Evolutionary conservation across 192 early-diverging fungal species (phyloP).

Genomic region (Lunasporangiospora selenospora): DNA sequence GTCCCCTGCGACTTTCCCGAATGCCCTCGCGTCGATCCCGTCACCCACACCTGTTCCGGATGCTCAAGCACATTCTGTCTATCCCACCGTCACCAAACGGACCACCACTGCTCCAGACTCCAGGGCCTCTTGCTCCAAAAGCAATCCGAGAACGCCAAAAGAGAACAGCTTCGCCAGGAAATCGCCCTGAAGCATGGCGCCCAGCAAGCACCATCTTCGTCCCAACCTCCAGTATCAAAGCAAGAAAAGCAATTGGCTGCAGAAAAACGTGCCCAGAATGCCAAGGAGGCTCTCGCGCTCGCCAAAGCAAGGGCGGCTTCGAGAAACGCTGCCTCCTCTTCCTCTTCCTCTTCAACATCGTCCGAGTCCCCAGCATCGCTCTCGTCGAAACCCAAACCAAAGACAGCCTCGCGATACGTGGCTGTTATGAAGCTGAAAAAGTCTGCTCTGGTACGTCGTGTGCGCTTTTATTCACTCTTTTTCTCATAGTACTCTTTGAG

Average conservation of each 20-base stretch:
- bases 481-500: background rate
- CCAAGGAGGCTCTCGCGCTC: constrained; percentile 22
- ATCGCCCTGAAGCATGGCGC: constrained; percentile 11
- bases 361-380: background rate
- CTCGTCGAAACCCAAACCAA: constrained; percentile 3
- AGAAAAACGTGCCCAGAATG: constrained; percentile 10
- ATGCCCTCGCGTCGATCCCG: constrained; percentile 19
- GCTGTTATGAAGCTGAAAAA: constrained; percentile 33
- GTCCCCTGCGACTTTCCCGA: constrained; percentile 7
- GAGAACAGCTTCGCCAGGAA: constrained; percentile 1
- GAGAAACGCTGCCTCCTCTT: background rate
- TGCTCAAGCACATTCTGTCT: constrained; percentile 30
- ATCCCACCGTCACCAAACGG: constrained; percentile 17
- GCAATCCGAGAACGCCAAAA: background rate
- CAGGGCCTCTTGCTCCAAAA: background rate
- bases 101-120: constrained; percentile 21
- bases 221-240: background rate
- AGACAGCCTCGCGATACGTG: constrained; percentile 32
- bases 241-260: background rate
- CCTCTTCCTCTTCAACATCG: background rate
- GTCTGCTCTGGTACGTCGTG: constrained; percentile 12
- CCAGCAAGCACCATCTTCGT: background rate
- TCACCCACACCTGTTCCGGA: constrained; percentile 21
- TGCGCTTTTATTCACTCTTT: background rate
- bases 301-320: constrained; percentile 33